Conservation (phyloP, 2,329 filamentous ascomycete species). For the Achaetomium macrosporum region DNA sequence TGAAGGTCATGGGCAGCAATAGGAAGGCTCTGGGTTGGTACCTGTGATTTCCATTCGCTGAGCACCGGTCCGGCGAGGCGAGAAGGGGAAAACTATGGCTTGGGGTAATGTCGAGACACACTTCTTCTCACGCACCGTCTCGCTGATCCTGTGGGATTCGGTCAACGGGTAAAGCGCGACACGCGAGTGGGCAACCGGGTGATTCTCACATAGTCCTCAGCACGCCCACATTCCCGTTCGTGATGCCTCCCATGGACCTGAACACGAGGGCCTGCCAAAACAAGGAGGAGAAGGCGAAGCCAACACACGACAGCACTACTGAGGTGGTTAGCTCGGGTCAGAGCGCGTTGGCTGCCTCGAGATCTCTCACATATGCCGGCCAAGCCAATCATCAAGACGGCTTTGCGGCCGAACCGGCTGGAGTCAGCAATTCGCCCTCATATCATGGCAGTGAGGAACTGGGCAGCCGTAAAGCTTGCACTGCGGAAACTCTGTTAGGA, state of each 20-base stretch:
- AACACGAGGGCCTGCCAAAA: conserved; percentile 60
- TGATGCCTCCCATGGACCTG: conserved; percentile 56
- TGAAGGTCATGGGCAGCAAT: conserved; percentile 63
- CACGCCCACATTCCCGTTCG: conserved; percentile 71
- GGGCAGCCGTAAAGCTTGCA: conserved; percentile 72
- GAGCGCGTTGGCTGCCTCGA: no score
- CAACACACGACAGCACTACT: conserved; percentile 52
- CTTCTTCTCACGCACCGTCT: conserved; percentile 40
- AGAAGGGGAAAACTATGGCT: not conserved
- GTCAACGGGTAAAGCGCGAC: not conserved
- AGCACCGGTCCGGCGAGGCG: not conserved
- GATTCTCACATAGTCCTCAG: conserved; percentile 60
- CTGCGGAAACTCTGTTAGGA: not conserved
- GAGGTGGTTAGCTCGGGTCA: not conserved
- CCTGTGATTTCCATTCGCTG: conserved; percentile 21
- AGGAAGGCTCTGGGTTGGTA: conserved; percentile 40
- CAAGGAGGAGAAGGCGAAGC: conserved; percentile 63
- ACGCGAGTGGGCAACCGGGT: not conserved
- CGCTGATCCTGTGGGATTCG: conserved; percentile 34
- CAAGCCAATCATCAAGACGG: conserved; percentile 70
- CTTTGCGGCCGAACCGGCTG: conserved; percentile 64
- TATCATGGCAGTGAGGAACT: conserved; percentile 75
- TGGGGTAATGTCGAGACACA: conserved; percentile 18
- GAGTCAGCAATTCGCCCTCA: conserved; percentile 70
- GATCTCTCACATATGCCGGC: conserved; percentile 49